Percentiles rank a stretch among this genome's conserved stretches.
phyloP scores from a whole-genome alignment of 2,329 filamentous ascomycete genomes.

The Bipolaris victoriae region DNA sequence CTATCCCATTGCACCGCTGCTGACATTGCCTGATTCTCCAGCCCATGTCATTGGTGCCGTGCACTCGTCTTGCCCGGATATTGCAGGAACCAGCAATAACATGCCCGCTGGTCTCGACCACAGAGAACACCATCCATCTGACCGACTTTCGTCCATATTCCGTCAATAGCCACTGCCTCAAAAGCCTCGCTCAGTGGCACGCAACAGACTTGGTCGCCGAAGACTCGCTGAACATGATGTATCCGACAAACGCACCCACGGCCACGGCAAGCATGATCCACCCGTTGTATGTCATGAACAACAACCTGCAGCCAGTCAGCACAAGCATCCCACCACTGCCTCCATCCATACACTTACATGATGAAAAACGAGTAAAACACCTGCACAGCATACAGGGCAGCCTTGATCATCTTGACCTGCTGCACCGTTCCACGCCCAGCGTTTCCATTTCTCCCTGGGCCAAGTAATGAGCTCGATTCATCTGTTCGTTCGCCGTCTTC shows the following conservation, averaged over 20 bases:
- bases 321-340: not conserved
- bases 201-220: constrained; percentile 83
- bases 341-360: constrained; percentile 72
- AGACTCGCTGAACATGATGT: constrained; percentile 75
- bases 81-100: constrained; percentile 6
- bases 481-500: constrained; percentile 29
- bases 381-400: constrained; percentile 84
- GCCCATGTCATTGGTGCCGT: not conserved
- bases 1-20: not conserved
- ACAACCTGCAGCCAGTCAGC: constrained; percentile 67
- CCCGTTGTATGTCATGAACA: constrained; percentile 99
- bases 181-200: constrained; percentile 69
- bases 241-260: constrained; percentile 86
- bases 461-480: constrained; percentile 72
- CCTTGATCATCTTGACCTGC: constrained; percentile 78
- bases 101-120: not conserved
- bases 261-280: constrained; percentile 95
- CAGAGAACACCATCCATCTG: not conserved
- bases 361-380: constrained; percentile 99
- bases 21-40: not conserved
- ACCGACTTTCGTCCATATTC: not conserved
- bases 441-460: constrained; percentile 70
- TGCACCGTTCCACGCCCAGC: constrained; percentile 64
- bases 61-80: constrained; percentile 7
- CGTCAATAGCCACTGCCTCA: not conserved